These are phyloP conservation scores for Tetradesmus obliquus DNA, from an alignment of 139 green algal species.

Conservation along the genomic window DNA sequence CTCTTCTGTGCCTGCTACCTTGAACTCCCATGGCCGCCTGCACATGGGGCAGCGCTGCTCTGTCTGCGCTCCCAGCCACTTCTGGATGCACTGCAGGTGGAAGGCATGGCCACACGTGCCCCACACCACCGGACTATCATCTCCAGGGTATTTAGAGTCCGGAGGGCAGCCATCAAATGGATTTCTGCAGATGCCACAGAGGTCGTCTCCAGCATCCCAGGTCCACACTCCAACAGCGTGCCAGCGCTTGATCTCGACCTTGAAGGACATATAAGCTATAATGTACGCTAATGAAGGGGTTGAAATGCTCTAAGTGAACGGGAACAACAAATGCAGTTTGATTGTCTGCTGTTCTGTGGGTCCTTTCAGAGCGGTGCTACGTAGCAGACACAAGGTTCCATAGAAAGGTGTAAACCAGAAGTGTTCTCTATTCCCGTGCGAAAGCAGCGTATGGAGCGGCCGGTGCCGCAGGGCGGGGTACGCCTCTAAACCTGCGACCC, in stretches of 20 bases:
- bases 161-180: constrained; percentile 76
- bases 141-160: constrained; percentile 76
- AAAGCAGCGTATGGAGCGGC: no score
- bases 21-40: constrained; percentile 73
- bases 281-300: neutral
- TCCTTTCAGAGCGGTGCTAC: neutral
- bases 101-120: constrained; percentile 76
- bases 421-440: no score
- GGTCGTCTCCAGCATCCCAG: constrained; percentile 77
- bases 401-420: no score
- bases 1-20: constrained; percentile 45
- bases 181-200: constrained; percentile 77
- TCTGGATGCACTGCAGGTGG: constrained; percentile 79
- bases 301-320: no score
- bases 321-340: neutral
- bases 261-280: constrained; percentile 57
- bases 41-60: constrained; percentile 80
- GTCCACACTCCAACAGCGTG: constrained; percentile 78
- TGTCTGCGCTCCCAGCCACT: constrained; percentile 69
- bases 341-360: neutral
- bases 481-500: no score
- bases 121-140: constrained; percentile 79
- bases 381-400: no score
- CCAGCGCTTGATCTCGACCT: constrained; percentile 75
- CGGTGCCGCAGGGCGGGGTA: no score